Percentiles rank a stretch among this genome's conserved stretches.
phyloP scores from a whole-genome alignment of 1,284 basidiomycete genomes.

The Ganoderma boninense region DNA sequence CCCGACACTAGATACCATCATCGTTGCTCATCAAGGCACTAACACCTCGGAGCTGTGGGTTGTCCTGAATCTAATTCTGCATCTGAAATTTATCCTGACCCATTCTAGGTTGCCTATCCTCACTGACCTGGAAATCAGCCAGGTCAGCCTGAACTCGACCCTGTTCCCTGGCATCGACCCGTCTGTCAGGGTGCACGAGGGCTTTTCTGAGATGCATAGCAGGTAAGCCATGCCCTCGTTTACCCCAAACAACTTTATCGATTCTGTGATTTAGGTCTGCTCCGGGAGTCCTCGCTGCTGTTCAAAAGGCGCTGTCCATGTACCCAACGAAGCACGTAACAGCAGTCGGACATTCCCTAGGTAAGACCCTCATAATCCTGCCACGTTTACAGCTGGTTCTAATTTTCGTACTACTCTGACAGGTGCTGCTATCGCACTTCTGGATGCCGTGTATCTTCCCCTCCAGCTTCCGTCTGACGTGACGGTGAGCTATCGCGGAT shows the following conservation, averaged over 20 bases:
- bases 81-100: background rate
- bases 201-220: slow-evolving; percentile 59
- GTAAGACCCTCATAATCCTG: slow-evolving; percentile 36
- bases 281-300: slow-evolving; percentile 42
- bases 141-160: slow-evolving; percentile 53
- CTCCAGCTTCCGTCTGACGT: slow-evolving; percentile 48
- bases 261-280: no score
- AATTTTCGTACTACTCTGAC: background rate
- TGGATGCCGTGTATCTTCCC: slow-evolving; percentile 54
- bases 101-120: background rate
- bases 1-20: slow-evolving; percentile 12
- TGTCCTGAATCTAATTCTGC: background rate
- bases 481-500: slow-evolving; percentile 49
- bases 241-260: no score
- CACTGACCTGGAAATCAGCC: slow-evolving; percentile 33
- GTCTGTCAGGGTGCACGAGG: slow-evolving; percentile 56
- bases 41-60: slow-evolving; percentile 15
- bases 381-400: background rate
- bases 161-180: slow-evolving; percentile 61
- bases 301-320: slow-evolving; percentile 40
- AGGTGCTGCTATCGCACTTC: slow-evolving; percentile 54
- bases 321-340: slow-evolving; percentile 42
- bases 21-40: slow-evolving; percentile 39
- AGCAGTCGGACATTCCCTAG: slow-evolving; percentile 49
- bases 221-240: no score